These are phyloP conservation scores for Penicillium verhagenii DNA, from an alignment of 495 filamentous ascomycete species.

Conservation along the genomic window DNA sequence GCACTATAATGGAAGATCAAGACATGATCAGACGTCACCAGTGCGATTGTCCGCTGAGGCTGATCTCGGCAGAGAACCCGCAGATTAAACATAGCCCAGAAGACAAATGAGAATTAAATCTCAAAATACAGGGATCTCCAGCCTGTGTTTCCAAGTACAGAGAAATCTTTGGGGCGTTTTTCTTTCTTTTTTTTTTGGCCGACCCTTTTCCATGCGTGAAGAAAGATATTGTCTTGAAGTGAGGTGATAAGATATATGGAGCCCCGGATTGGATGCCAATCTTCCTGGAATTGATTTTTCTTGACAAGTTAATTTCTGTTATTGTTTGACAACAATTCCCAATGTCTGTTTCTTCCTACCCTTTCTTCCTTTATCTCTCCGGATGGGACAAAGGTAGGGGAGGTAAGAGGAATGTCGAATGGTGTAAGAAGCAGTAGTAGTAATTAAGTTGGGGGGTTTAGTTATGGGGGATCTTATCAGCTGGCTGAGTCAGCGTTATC, in stretches of 20 bases:
- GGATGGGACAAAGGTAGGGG: not conserved
- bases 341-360: not conserved
- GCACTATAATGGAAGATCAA: constrained; percentile 78
- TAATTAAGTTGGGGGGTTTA: no score
- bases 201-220: not conserved
- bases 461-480: constrained; percentile 15
- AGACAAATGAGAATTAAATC: not conserved
- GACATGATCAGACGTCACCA: constrained; percentile 73
- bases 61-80: constrained; percentile 56
- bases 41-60: constrained; percentile 80
- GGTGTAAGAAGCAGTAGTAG: not conserved
- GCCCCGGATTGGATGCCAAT: no score
- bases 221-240: not conserved
- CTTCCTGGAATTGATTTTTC: not conserved
- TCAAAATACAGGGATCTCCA: not conserved
- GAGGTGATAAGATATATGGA: not conserved
- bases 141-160: not conserved
- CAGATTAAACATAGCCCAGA: constrained; percentile 38
- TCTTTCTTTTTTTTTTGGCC: not conserved
- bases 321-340: not conserved
- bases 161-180: no score
- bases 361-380: not conserved
- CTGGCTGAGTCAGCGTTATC: constrained; percentile 13
- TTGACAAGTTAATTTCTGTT: no score
- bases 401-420: not conserved